Evolutionary conservation across 257 asterid species (phyloP).

Genomic region (Scutellaria baicalensis): DNA sequence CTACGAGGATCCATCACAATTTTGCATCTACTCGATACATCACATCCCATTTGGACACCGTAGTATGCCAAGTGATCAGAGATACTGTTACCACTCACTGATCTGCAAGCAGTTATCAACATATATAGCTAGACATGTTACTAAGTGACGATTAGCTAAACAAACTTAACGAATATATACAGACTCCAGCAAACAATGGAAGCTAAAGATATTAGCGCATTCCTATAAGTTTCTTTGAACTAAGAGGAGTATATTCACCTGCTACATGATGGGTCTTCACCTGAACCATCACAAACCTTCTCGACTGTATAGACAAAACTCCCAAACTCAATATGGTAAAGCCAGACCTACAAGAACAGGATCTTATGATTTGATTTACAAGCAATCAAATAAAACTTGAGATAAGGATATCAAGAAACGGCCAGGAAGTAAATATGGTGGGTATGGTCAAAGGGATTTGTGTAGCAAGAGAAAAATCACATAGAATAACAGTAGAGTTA

Average conservation of each 20-base stretch:
- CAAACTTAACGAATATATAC: not conserved
- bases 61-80: constrained; percentile 70
- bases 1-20: constrained; percentile 52
- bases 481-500: not conserved
- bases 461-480: too few species aligned
- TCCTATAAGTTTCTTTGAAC: too few species aligned
- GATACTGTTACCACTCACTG: constrained; percentile 89
- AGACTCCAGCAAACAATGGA: not conserved
- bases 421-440: too few species aligned
- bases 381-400: not conserved
- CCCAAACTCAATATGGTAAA: constrained; percentile 44
- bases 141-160: too few species aligned
- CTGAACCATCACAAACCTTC: constrained; percentile 83
- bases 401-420: not conserved
- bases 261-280: constrained; percentile 98
- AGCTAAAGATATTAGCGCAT: not conserved
- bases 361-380: not conserved
- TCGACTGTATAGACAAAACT: constrained; percentile 58
- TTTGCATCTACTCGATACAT: constrained; percentile 47
- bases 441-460: too few species aligned
- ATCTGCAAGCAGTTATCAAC: constrained; percentile 35
- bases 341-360: constrained; percentile 69
- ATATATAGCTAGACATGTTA: too few species aligned
- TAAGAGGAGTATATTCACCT: constrained; percentile 38
- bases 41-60: constrained; percentile 72